Conservation (phyloP, 2,329 filamentous ascomycete genomes). For the Pezicula carpinea region DNA sequence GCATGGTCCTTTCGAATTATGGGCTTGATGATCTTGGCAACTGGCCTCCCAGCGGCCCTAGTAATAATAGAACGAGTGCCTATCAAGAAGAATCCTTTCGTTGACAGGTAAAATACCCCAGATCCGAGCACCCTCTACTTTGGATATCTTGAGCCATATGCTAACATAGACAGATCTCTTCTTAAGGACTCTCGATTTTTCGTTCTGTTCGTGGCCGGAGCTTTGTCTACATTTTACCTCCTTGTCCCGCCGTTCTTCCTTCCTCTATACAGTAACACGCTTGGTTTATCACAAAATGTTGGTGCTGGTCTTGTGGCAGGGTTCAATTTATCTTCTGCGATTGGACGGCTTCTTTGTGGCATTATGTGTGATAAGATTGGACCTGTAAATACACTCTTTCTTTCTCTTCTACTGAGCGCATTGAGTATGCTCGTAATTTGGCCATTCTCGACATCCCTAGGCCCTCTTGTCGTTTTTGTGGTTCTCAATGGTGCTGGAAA, state of each 20-base stretch:
- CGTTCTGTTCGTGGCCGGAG: constrained; percentile 48
- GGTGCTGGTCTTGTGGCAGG: constrained; percentile 55
- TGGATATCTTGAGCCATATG: not conserved
- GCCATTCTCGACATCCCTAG: constrained; percentile 52
- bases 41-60: constrained; percentile 50
- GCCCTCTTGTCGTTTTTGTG: constrained; percentile 50
- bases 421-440: constrained; percentile 57
- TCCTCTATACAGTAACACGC: constrained; percentile 48
- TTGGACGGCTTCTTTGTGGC: constrained; percentile 52
- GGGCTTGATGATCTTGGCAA: constrained; percentile 46
- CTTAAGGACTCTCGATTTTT: constrained; percentile 48
- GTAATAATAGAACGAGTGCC: constrained; percentile 45
- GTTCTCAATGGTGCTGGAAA: constrained; percentile 56
- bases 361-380: constrained; percentile 50
- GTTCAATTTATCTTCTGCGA: constrained; percentile 56
- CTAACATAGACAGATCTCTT: constrained; percentile 34
- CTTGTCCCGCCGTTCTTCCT: constrained; percentile 59
- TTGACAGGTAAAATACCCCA: constrained; percentile 51
- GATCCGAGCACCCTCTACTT: no score
- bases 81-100: constrained; percentile 32
- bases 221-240: constrained; percentile 54
- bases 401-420: constrained; percentile 46
- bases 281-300: constrained; percentile 47
- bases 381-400: constrained; percentile 48
- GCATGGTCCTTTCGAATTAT: constrained; percentile 50